These are phyloP conservation scores for Magnusiomyces suaveolens DNA, from an alignment of 1,139 yeast genomes.

Conservation along the genomic window DNA sequence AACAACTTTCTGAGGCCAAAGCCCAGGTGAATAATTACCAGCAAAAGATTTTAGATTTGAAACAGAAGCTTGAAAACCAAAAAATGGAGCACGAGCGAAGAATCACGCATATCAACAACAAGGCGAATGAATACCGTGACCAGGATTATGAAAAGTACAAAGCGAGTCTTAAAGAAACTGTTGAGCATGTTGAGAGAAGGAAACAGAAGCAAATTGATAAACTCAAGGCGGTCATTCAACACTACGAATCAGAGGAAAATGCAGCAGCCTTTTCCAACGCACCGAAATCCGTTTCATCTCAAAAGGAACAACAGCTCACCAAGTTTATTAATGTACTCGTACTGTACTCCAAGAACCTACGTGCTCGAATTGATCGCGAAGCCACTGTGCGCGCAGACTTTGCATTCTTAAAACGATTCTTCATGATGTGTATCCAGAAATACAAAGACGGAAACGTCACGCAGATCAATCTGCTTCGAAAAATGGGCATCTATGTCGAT, in stretches of 20 bases:
- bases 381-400: constrained; percentile 40
- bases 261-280: constrained; percentile 10
- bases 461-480: constrained; percentile 39
- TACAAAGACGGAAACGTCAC: constrained; percentile 36
- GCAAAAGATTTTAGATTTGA: constrained; percentile 5
- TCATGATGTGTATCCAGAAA: constrained; percentile 39
- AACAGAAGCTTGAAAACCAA: constrained; percentile 16
- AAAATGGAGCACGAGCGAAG: constrained; percentile 15
- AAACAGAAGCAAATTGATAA: constrained; percentile 6
- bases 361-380: constrained; percentile 23
- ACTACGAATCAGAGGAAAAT: constrained; percentile 23
- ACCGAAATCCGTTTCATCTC: constrained; percentile 4
- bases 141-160: constrained; percentile 7
- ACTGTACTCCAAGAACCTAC: constrained; percentile 20
- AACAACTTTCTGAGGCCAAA: constrained; percentile 2
- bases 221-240: constrained; percentile 11
- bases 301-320: neutral
- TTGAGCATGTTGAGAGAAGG: constrained; percentile 6
- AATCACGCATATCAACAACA: constrained; percentile 11
- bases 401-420: constrained; percentile 43
- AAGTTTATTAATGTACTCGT: constrained; percentile 15
- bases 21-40: neutral
- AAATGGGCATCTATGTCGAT: constrained; percentile 46
- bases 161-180: constrained; percentile 21
- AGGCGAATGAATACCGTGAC: constrained; percentile 14